Percentiles rank a stretch among this genome's conserved stretches.
Evolutionary conservation across 2,329 filamentous ascomycete genomes (phyloP).

Genomic region (Colletotrichum euphorbiae): DNA sequence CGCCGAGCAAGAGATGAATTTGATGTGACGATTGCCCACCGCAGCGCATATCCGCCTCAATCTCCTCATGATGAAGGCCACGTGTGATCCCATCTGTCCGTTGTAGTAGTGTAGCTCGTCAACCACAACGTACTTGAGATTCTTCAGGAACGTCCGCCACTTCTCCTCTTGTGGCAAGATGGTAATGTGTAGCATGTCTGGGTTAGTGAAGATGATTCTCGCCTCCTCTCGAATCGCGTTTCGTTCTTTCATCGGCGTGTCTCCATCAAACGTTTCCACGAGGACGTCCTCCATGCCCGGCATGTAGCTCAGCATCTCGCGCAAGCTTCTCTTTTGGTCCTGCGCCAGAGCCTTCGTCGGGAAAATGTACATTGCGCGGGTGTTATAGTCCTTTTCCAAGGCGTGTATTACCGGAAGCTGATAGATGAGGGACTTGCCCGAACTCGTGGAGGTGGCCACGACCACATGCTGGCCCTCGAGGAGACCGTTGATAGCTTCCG

Average conservation of each 20-base stretch:
- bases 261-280: constrained; percentile 95
- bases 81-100: constrained; percentile 91
- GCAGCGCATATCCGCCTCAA: constrained; percentile 89
- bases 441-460: constrained; percentile 93
- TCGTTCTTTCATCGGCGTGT: constrained; percentile 85
- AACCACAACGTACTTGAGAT: constrained; percentile 90
- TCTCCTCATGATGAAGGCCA: constrained; percentile 94
- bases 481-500: constrained; percentile 91
- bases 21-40: constrained; percentile 85
- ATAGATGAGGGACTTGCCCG: constrained; percentile 98
- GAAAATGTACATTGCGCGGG: constrained; percentile 96
- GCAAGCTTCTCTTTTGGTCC: constrained; percentile 89
- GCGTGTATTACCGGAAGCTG: constrained; percentile 92
- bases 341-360: constrained; percentile 97
- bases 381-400: constrained; percentile 79
- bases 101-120: constrained; percentile 97
- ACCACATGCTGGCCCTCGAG: constrained; percentile 88
- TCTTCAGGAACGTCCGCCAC: constrained; percentile 90
- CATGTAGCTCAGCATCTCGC: constrained; percentile 86
- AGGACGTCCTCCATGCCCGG: constrained; percentile 78
- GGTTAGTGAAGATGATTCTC: constrained; percentile 95
- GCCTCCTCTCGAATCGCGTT: constrained; percentile 88
- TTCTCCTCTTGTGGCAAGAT: constrained; percentile 91
- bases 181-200: constrained; percentile 96
- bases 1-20: constrained; percentile 95